Evolutionary conservation across 441 rosid genomes (phyloP).

Genomic region (Cnidoscolus chayamansa): DNA sequence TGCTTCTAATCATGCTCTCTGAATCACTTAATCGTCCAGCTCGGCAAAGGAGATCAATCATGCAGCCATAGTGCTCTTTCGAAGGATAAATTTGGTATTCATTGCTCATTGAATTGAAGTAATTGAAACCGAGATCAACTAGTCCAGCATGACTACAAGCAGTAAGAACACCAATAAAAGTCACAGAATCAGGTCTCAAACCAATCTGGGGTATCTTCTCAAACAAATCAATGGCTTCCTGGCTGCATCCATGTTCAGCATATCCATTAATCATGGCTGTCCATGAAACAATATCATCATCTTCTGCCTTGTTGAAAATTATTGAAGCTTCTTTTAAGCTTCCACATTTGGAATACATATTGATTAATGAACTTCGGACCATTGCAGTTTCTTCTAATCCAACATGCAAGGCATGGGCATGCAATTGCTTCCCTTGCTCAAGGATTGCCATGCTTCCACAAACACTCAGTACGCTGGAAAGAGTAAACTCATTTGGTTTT

Average conservation of each 20-base stretch:
- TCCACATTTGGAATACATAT: constrained; percentile 95
- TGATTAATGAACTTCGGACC: constrained; percentile 66
- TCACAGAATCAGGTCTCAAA: constrained; percentile 63
- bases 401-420: constrained; percentile 49
- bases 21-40: constrained; percentile 74
- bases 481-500: constrained; percentile 63
- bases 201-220: constrained; percentile 51
- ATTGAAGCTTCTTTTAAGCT: constrained; percentile 62
- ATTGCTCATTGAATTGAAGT: constrained; percentile 63
- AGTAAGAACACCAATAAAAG: constrained; percentile 73
- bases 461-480: constrained; percentile 74
- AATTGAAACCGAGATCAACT: constrained; percentile 68
- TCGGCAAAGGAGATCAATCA: constrained; percentile 84
- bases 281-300: constrained; percentile 61
- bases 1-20: constrained; percentile 61
- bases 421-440: constrained; percentile 81
- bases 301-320: constrained; percentile 52
- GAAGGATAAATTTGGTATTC: constrained; percentile 47
- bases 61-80: constrained; percentile 86
- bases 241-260: constrained; percentile 80
- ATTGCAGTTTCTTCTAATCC: constrained; percentile 56
- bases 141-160: constrained; percentile 85
- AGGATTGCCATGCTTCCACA: constrained; percentile 75
- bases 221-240: constrained; percentile 67
- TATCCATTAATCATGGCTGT: constrained; percentile 89